Evolutionary conservation across 2,329 filamentous ascomycete species (phyloP).

Genomic region (Beauveria australis): DNA sequence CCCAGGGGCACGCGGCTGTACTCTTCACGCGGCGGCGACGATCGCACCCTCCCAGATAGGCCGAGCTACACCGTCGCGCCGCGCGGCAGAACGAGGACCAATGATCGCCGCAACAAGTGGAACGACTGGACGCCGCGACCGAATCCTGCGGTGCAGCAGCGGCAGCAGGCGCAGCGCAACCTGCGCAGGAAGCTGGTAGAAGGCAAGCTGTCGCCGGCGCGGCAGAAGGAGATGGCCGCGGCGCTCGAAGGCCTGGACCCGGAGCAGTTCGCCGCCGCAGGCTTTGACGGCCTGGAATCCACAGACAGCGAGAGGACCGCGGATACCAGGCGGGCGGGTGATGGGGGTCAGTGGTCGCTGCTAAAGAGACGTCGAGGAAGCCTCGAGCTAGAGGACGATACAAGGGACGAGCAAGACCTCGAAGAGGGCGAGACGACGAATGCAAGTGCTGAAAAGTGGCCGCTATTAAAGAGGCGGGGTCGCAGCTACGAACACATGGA

Average conservation of each 20-base stretch:
- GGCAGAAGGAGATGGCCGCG: background rate
- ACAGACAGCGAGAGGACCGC: background rate
- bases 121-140: background rate
- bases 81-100: background rate
- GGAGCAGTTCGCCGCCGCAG: background rate
- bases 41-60: background rate
- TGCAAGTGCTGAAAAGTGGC: background rate
- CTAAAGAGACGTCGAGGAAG: background rate
- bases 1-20: background rate
- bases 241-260: background rate
- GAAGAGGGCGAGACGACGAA: too few relatives aligned
- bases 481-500: background rate
- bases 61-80: background rate
- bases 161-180: background rate
- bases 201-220: background rate
- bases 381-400: background rate
- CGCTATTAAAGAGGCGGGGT: constrained; percentile 1
- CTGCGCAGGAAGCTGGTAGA: background rate
- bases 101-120: background rate
- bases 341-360: background rate
- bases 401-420: background rate
- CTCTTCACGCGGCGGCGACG: background rate
- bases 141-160: background rate
- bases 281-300: background rate
- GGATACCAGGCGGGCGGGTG: background rate